Evolutionary conservation across 345 rosid species (phyloP), one percentile per base, ranked within the genome.

Genomic region (Linum tenue): DNA sequence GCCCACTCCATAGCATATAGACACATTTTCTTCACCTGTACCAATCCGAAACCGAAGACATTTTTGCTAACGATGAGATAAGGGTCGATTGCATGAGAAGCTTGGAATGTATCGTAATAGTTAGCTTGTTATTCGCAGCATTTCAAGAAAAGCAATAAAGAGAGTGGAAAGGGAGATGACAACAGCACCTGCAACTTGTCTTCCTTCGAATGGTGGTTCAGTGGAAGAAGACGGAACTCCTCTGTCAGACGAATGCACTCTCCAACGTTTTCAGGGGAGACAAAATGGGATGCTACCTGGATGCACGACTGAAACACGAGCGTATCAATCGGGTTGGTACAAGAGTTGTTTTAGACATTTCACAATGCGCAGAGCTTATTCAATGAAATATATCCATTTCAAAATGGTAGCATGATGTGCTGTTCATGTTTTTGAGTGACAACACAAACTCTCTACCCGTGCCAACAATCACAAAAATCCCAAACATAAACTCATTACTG

Each of bases 191-290:
- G 37, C 60, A 57, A 57, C 38, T 22, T 57, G 22, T 57, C 60
- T 57, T 57, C 60, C 60, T 57, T 57, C 2, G 60, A 31, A 1
- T 11, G 36, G 22, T 57, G 60, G 38, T 37, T 37, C 38, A 17
- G 16, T 37, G 60, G 60, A 57, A 57, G 60, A 31, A 57, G 38
- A 10, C 60, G 36, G 38, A 4, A 57, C 38, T 57, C 37, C 38
- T 57, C 60, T 2, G 60, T 57, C 60, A 57, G 38, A 31, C 60
- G 60, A 57, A 57, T 57, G 38, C 60, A 57, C 38, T 57, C 60
- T 22, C 38, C 37, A 22, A 57, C 60, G 22, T 57, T 57, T 57
- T 57, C 38, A 31, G 60, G 60, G 3, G 60, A 57, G 37, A 57
- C 60, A 57, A 57, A 57, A 17, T 57, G 36, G 10, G 38, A 37